Evolutionary conservation across 1,284 basidiomycete species (phyloP), one percentile per base, ranked within the genome.

Genomic region (Ceratorhiza oryzae-sativae): DNA sequence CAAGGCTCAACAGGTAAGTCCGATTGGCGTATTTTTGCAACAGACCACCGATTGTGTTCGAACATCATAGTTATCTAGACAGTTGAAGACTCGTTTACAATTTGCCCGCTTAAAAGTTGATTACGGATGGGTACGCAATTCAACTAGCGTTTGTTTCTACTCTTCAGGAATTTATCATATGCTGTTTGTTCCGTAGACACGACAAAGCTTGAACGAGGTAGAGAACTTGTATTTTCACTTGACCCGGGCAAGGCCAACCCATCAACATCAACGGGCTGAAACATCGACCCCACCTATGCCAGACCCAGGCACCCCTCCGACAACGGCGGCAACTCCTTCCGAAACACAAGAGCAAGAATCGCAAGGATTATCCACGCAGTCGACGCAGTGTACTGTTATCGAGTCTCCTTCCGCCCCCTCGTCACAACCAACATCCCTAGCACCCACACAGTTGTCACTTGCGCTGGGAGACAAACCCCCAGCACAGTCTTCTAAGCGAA

Each of bases 101-200:
- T 92, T 92, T 77, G 90, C 91, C 13, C 84, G 86, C 76, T 82
- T 92, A 62, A 92, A 92, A 77, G 90, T 92, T 55, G 90, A 92
- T 74, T 85, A 91, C 77, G 90, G 90, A 60, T 92, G 90, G 90
- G 90, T 91, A 78, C 59, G 88, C 82, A 18, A 18, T 71, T 6
- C 36, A 27, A 32, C 25, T 60, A n/a, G n/a, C n/a, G 55, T 39
- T 39, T 41, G 48, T 45, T 36, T 58, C 71, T 23, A 71, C 49
- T 51, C 49, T 18, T 20, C 32, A 2, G 30, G 6, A 25, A 15
- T 13, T 53, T 36, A 20, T 36, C 18, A 75, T 78, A 30, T n/a
- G 76, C 55, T 51, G 70, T 71, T 71, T 60, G 48, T 51, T 61
- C 49, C 20, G 71, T 27, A 55, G 72, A 67, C 71, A 25, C 72